Base-by-base conservation (phyloP, 805 yeast species). In the Vanderwaltozyma verrucispora region DNA sequence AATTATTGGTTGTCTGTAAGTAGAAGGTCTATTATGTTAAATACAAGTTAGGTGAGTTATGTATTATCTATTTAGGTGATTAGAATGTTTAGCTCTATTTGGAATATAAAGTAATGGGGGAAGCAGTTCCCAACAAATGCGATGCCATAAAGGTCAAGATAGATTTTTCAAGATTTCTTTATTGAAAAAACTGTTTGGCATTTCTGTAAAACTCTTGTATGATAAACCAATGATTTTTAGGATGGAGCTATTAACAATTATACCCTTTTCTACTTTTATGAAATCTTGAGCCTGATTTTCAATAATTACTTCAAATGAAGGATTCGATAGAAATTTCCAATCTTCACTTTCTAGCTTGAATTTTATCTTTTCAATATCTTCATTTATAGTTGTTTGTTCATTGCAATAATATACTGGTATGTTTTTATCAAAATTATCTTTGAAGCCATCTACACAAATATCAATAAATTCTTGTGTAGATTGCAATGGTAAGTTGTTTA, bases 311-410 rank as follows among this genome's bases (percentile, higher is more conserved):
- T 69, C 65, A 54, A 89, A 92, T 41, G 65, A 68, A 0, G 96
- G 96, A 0, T 95, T 80, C 16, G 69, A 64, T 1, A 86, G 88
- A 56, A 63, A 86, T 27, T 63, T 72, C 95, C 95, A 88, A 2
- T 72, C 63, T 82, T 92, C 80, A 16, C 67, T 57, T 30, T 62
- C 51, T 15, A 85, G 59, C 20, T 67, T 68, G 0, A 58, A 40
- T 24, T 67, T 65, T 1, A 63, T 61, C 3, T 63, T 49, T 2
- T 38, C 21, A 0, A 81, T 62, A 24, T 74, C 75, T 1, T 46
- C 45, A n/a, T 51, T 53, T 3, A 53, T 20, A 52, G 70, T 36
- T 44, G 34, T 34, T 3, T 42, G 45, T 23, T 54, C 51, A 18
- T 63, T 51, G 23, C 60, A 53, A 18, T 42, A 45, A 29, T 48